Base-by-base conservation (phyloP, 164 flowering plant genomes). In the Aristolochia fimbriata region DNA sequence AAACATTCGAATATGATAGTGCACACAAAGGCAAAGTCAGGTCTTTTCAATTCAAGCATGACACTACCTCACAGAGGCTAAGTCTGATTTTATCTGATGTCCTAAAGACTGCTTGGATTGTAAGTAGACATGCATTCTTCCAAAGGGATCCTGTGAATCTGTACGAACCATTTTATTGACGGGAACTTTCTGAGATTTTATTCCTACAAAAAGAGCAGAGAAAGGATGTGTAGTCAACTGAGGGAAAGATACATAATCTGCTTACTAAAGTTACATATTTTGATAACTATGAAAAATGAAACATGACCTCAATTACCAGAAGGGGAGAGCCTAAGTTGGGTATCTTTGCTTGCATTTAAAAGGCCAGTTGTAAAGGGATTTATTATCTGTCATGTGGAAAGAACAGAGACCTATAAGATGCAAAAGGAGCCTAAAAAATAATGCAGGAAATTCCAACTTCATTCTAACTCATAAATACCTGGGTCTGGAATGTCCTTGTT, bases 121-220 rank as follows among this genome's bases (percentile, higher is more conserved):
- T 77, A 87, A 54, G 70, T 83, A 94, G 11, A 96, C 91, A 81
- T 91, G 90, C 83, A 94, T 66, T 73, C 97, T 85, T 74, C 99
- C 99, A 65, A 83, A 81, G 69, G 97, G 99, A 76, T 84, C 88
- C 62, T 58, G 77, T 31, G 93, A 74, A 79, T 91, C 96, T 51
- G 85, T 85, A 66, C 99, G 76, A 15, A 94, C 97, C 83, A 94
- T 78, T 76, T 88, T 88, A 62, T 84, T 58, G 51, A 83, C 89
- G 24, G 95, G 96, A 58, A 84, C 83, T 66, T 87, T 94, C 69
- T 75, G 89, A 22, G 77, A 68, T 66, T 78, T 85, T 56, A 72
- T 52, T 4, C 77, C 87, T 82, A 57, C 8, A 55, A 15, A 58
- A 7, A 20, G 54, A 59, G 9, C 60, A 13, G 47, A 27, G 37